Conservation (phyloP, 2,329 filamentous ascomycete species). For the Herpotrichia juniperi region DNA sequence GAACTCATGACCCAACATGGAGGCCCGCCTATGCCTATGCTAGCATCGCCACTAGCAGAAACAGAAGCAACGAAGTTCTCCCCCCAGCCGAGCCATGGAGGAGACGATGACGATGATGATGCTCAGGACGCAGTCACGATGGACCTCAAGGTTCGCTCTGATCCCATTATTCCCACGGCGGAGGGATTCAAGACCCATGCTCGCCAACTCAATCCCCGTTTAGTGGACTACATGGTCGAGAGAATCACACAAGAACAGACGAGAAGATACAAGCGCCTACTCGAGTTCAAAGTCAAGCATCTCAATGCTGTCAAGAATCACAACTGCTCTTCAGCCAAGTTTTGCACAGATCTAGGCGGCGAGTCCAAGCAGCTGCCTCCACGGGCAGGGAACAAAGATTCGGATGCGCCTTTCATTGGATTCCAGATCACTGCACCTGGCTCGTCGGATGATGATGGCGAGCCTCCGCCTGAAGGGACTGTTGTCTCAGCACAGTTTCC, state of each 20-base stretch:
- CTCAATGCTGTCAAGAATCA: slow-evolving; percentile 61
- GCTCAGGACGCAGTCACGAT: slow-evolving; percentile 64
- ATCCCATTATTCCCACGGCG: slow-evolving; percentile 73
- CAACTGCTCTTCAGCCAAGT: slow-evolving; percentile 65
- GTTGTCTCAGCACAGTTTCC: slow-evolving; percentile 79
- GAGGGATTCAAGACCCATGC: slow-evolving; percentile 80
- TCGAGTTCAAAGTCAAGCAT: slow-evolving; percentile 75
- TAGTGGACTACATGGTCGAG: slow-evolving; percentile 73
- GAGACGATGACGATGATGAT: slow-evolving; percentile 47
- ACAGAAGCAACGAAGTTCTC: slow-evolving; percentile 42
- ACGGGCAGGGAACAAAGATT: slow-evolving; percentile 63
- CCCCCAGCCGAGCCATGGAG: slow-evolving; percentile 39
- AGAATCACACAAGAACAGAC: slow-evolving; percentile 83
- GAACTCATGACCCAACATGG: slow-evolving; percentile 63
- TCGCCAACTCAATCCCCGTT: slow-evolving; percentile 72
- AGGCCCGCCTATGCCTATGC: slow-evolving; percentile 63
- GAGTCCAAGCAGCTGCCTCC: slow-evolving; percentile 66
- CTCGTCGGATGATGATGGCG: slow-evolving; percentile 68
- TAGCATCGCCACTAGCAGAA: slow-evolving; percentile 55
- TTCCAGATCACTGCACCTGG: slow-evolving; percentile 63
- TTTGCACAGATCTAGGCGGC: slow-evolving; percentile 74
- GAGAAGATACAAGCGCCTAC: slow-evolving; percentile 76
- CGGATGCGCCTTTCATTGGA: slow-evolving; percentile 61
- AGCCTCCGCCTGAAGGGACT: slow-evolving; percentile 69
- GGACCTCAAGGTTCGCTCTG: slow-evolving; percentile 66